These are phyloP conservation scores for Rhizophlyctis rosea DNA, from an alignment of 192 early-diverging fungal species.

Conservation along the genomic window DNA sequence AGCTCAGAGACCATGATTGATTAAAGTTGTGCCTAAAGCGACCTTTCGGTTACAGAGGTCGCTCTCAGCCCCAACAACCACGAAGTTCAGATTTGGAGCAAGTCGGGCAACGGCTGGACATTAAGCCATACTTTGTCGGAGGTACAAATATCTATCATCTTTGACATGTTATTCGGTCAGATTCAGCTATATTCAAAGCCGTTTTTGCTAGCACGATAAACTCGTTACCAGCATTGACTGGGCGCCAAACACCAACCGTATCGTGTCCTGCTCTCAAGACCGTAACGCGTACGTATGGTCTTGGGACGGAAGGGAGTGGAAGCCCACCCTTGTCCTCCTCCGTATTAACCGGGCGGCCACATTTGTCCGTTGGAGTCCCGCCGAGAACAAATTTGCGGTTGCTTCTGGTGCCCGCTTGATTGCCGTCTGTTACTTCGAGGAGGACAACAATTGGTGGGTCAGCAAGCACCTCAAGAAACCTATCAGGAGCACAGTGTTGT, in stretches of 20 bases:
- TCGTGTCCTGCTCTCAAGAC: slow-evolving; percentile 98
- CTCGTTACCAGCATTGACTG: slow-evolving; percentile 93
- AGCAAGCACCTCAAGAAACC: slow-evolving; percentile 94
- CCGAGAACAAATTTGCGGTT: slow-evolving; percentile 97
- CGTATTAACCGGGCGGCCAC: slow-evolving; percentile 97
- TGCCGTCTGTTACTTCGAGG: slow-evolving; percentile 92
- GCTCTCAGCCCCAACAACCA: slow-evolving; percentile 87
- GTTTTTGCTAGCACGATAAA: slow-evolving; percentile 76
- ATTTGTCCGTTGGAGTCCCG: slow-evolving; percentile 88
- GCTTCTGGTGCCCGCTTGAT: slow-evolving; percentile 89
- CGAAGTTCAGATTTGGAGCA: slow-evolving; percentile 84
- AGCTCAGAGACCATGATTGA: neutral
- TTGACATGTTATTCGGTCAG: neutral
- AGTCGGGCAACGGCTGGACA: slow-evolving; percentile 59
- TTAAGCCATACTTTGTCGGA: slow-evolving; percentile 70
- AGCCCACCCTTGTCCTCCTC: slow-evolving; percentile 85
- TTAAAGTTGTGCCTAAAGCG: neutral
- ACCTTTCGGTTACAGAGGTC: slow-evolving; percentile 55
- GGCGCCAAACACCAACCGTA: slow-evolving; percentile 90
- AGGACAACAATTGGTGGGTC: slow-evolving; percentile 96
- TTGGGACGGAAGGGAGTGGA: slow-evolving; percentile 71
- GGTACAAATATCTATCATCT: slow-evolving; percentile 31
- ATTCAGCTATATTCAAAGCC: neutral
- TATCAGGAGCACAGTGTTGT: slow-evolving; percentile 83
- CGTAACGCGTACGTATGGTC: slow-evolving; percentile 99